Evolutionary conservation across 2,329 filamentous ascomycete genomes (phyloP).

Genomic region (Cladophialophora carrionii): DNA sequence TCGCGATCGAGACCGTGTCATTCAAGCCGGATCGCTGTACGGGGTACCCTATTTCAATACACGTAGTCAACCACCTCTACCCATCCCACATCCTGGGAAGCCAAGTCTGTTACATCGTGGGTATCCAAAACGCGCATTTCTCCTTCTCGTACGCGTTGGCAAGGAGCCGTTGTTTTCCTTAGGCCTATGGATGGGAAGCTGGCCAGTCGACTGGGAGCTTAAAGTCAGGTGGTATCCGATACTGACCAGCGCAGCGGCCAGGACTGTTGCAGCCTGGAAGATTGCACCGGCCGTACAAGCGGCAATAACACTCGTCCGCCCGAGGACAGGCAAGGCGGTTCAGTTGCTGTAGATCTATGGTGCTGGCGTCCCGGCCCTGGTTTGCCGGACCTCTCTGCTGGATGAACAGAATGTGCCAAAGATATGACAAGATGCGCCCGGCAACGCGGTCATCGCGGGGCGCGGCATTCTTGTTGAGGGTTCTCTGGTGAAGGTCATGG

Average conservation of each 20-base stretch:
- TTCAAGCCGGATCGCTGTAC: neutral
- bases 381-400: constrained; percentile 28
- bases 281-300: constrained; percentile 49
- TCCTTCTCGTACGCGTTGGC: neutral
- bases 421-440: constrained; percentile 54
- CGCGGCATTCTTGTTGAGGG: constrained; percentile 40
- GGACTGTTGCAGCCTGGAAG: constrained; percentile 42
- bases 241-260: constrained; percentile 48
- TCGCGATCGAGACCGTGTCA: no score
- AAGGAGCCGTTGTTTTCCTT: neutral
- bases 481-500: neutral
- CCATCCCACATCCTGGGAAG: neutral
- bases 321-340: constrained; percentile 46
- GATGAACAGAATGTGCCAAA: constrained; percentile 57
- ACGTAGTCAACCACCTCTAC: no score
- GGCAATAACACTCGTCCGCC: constrained; percentile 52
- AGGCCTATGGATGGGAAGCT: constrained; percentile 37
- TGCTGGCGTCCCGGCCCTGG: constrained; percentile 14
- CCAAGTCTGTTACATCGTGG: neutral
- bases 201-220: constrained; percentile 46
- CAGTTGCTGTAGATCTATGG: constrained; percentile 44
- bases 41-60: neutral
- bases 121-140: no score
- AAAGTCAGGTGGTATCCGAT: constrained; percentile 45
- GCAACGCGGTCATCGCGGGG: constrained; percentile 50